These are phyloP conservation scores for Phylloboletellus chloephorus DNA, from an alignment of 1,284 basidiomycete species.

Conservation along the genomic window DNA sequence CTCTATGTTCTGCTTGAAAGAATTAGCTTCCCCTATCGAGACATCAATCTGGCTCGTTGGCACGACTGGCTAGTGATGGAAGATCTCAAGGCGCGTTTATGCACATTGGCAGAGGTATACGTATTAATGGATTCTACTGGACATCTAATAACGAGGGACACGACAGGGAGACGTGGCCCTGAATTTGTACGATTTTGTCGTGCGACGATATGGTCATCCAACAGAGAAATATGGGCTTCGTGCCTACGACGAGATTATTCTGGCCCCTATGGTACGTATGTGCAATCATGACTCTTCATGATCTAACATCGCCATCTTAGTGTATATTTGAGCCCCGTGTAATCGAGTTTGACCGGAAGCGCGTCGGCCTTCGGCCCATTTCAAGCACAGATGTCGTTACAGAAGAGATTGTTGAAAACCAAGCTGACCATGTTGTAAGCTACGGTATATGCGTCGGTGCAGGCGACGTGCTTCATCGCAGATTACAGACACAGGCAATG, in stretches of 20 bases:
- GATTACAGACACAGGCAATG: conserved; percentile 74
- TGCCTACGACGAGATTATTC: conserved; percentile 93
- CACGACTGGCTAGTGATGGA: conserved; percentile 91
- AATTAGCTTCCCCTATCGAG: conserved; percentile 86
- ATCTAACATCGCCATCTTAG: conserved; percentile 37
- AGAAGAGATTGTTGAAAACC: conserved; percentile 68
- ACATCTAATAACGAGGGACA: conserved; percentile 5
- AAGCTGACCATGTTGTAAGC: conserved; percentile 58
- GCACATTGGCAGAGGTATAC: conserved; percentile 80
- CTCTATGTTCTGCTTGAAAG: conserved; percentile 76
- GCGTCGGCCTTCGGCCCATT: conserved; percentile 43
- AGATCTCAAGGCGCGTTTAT: conserved; percentile 77
- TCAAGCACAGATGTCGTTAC: conserved; percentile 55
- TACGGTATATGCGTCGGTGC: conserved; percentile 4
- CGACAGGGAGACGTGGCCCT: conserved; percentile 81
- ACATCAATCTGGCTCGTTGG: conserved; percentile 66
- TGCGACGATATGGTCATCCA: conserved; percentile 68
- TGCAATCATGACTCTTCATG: neutral
- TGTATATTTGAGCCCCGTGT: conserved; percentile 90
- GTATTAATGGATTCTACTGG: conserved; percentile 1
- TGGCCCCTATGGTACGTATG: conserved; percentile 81
- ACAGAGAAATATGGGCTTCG: conserved; percentile 88
- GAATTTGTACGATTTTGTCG: conserved; percentile 86
- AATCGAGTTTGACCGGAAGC: conserved; percentile 83
- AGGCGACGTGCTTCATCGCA: conserved; percentile 6